Percentiles rank a stretch among this genome's conserved stretches.
phyloP scores from a whole-genome alignment of 2,329 filamentous ascomycete species.

The Hypoxylon sp. region DNA sequence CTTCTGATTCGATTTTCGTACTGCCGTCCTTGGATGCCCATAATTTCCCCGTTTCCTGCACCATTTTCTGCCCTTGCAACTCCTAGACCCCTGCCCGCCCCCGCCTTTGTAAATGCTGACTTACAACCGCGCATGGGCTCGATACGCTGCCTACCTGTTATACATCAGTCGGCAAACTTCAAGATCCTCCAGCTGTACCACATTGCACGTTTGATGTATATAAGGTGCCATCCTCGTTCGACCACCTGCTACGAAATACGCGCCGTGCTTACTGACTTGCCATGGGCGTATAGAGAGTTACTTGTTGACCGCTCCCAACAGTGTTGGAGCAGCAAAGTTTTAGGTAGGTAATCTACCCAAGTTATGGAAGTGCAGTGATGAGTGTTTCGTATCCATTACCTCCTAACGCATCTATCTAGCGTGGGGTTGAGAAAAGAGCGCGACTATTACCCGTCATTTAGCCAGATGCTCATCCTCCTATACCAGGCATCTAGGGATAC shows the following conservation, averaged over 20 bases:
- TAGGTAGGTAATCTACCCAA: too few species aligned
- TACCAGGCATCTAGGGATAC: background rate
- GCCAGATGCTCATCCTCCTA: background rate
- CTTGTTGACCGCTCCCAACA: background rate
- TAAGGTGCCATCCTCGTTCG: constrained; percentile 5
- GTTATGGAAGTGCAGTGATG: background rate
- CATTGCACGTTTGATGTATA: constrained; percentile 18
- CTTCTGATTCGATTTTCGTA: constrained; percentile 26
- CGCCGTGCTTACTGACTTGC: constrained; percentile 6
- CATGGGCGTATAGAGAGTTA: background rate
- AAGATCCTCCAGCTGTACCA: constrained; percentile 26
- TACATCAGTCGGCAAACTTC: constrained; percentile 5
- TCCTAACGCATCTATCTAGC: background rate
- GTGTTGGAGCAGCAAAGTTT: background rate
- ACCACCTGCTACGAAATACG: constrained; percentile 13
- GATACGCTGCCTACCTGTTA: background rate
- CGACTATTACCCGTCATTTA: constrained; percentile 5
- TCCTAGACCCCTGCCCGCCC: constrained; percentile 40
- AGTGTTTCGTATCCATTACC: too few species aligned
- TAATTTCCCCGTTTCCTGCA: constrained; percentile 36
- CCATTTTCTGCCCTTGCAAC: constrained; percentile 16
- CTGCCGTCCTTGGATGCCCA: constrained; percentile 32
- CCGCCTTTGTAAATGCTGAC: constrained; percentile 54
- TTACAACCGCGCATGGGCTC: constrained; percentile 13
- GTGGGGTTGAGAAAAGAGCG: background rate